A percentile compares a stretch with the other conserved stretches of the same genome.
Conservation (phyloP, 2,329 filamentous ascomycete species). For the Pezicula carpinea region DNA sequence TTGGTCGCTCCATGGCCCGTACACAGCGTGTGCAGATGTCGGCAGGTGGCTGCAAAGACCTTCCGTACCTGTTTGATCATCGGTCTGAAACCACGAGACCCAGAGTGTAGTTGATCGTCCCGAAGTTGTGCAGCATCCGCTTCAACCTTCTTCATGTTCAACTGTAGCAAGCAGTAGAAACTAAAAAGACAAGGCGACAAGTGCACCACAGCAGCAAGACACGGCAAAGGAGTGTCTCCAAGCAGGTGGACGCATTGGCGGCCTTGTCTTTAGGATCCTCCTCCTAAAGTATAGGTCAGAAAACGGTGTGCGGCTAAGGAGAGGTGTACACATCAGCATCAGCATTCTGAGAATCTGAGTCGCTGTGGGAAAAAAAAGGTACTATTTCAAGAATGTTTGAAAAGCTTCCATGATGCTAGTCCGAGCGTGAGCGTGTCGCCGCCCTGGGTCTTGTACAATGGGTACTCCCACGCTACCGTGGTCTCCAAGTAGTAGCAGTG, state of each 20-base stretch:
- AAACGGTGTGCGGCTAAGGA: background rate
- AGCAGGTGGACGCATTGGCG: background rate
- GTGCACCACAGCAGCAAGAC: background rate
- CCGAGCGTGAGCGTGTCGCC: conserved; percentile 1
- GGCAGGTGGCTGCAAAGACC: background rate
- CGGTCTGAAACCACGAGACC: background rate
- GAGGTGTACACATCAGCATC: background rate
- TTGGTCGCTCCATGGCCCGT: conserved; percentile 1
- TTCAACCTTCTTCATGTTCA: background rate
- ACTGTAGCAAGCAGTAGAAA: background rate
- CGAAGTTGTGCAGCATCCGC: background rate
- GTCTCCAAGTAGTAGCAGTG: background rate
- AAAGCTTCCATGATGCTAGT: background rate
- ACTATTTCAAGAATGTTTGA: conserved; percentile 3
- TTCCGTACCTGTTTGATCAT: background rate
- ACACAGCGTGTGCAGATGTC: background rate
- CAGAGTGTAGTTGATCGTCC: background rate
- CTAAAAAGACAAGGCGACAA: background rate
- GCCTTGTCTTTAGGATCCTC: background rate
- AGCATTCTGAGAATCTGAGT: background rate
- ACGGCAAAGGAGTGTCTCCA: background rate
- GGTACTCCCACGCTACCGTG: background rate
- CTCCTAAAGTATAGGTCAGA: background rate
- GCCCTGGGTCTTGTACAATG: background rate
- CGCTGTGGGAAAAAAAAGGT: background rate